Percentiles rank a stretch among this genome's conserved stretches.
Evolutionary conservation across 208 protist genomes (phyloP).

Genomic region (Spongospora subterranea): DNA sequence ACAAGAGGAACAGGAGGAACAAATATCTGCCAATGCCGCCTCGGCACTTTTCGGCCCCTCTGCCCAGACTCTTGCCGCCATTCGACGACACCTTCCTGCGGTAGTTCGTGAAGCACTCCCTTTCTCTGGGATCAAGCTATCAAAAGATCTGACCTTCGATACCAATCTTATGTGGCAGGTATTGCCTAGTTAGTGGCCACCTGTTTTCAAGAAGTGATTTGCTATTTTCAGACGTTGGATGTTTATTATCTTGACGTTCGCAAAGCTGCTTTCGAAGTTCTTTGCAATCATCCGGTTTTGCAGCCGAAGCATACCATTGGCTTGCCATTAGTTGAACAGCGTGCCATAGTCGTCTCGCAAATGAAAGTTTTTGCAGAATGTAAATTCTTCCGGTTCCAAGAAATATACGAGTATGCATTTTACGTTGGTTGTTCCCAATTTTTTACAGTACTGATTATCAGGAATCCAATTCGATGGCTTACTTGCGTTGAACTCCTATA

Average conservation of each 20-base stretch:
- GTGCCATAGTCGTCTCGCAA: not conserved
- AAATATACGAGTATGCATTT: constrained; percentile 12
- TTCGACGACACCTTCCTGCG: constrained; percentile 38
- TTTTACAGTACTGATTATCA: not conserved
- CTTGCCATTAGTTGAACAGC: not conserved
- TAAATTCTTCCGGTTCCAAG: constrained; percentile 49
- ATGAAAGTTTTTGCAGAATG: not conserved
- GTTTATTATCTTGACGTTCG: not conserved
- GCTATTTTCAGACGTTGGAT: not conserved
- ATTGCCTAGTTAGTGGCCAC: not conserved
- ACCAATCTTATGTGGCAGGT: not conserved
- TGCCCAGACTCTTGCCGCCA: not conserved
- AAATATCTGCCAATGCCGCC: not conserved
- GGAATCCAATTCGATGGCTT: constrained; percentile 25
- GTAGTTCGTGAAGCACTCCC: constrained; percentile 28
- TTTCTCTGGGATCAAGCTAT: constrained; percentile 34
- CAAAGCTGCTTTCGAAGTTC: not conserved
- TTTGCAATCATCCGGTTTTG: constrained; percentile 1
- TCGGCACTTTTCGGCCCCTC: not conserved
- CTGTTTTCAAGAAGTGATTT: not conserved
- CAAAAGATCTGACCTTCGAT: constrained; percentile 36
- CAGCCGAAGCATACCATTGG: not conserved
- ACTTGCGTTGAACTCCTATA: constrained; percentile 28
- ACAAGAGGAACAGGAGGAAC: not conserved
- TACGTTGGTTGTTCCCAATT: not conserved